Evolutionary conservation across 2,329 filamentous ascomycete genomes (phyloP), one percentile per base, ranked within the genome.

Genomic region (Mariannaea elegans): DNA sequence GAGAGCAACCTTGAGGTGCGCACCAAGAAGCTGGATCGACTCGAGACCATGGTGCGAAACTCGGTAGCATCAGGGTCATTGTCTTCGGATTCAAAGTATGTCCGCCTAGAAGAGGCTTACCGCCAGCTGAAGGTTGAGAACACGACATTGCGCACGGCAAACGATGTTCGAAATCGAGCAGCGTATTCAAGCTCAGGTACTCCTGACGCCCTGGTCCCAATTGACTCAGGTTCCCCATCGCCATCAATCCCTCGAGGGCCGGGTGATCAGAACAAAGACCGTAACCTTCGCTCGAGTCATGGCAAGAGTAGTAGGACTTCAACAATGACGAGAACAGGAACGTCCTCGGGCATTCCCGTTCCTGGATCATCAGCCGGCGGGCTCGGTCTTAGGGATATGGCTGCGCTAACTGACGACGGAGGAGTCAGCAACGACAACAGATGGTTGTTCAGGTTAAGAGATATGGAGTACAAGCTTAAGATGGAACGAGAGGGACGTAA

Each of bases 401-500:
- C 71, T 1, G 50, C 71, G 1, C 42, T 72, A 1, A 64, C 65
- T 16, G 67, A 72, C 5, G 66, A 70, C 5, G 56, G 59, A 57
- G 63, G 68, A 49, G 56, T 60, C 21, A 64, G 65, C 34, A 78
- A 79, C 36, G 90, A 94, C 67, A 89, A 91, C 65, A 87, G 90
- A 66, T 97, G 93, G 92, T 88, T 96, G 65, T 86, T 97, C 64
- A 82, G 95, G 7, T 82, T 98, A 31, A 88, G 92, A 57, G 94
- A 98, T 73, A 81, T 98, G 67, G 95, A 99, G 80, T 85, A 90
- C 65, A 87, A 96, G 68, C 82, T 99, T 16, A 97, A 97, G 75
- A 89, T 91, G 44, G 95, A 99, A 78, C 82, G 95, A 13, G 95
- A 98, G 76, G 93, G 89, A 1, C 82, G 95, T 42, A 81, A 96